These are phyloP conservation scores for Fraxinus sp. DNA, from an alignment of 305 asterid species.

Conservation along the genomic window DNA sequence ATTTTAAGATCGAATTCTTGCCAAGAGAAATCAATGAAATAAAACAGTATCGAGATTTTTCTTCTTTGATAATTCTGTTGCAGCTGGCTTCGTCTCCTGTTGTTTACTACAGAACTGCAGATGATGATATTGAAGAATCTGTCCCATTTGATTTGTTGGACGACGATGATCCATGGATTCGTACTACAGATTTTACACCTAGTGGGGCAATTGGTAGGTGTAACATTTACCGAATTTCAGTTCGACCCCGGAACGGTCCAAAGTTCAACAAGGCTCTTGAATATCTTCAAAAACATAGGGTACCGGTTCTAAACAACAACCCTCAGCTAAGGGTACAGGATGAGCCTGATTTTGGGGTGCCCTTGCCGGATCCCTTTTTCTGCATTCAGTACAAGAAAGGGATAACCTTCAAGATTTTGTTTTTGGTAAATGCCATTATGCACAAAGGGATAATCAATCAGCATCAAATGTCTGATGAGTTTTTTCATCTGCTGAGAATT, in stretches of 20 bases:
- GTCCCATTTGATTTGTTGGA: conserved; percentile 77
- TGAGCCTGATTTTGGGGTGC: conserved; percentile 65
- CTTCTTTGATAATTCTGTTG: conserved; percentile 45
- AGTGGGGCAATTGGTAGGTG: conserved; percentile 86
- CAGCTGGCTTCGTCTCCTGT: conserved; percentile 76
- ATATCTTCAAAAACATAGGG: conserved; percentile 50
- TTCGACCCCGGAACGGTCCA: conserved; percentile 54
- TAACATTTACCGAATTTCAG: conserved; percentile 59
- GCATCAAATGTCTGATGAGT: conserved; percentile 65
- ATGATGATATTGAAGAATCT: conserved; percentile 71
- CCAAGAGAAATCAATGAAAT: conserved; percentile 67
- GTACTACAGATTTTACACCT: conserved; percentile 74
- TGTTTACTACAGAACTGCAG: conserved; percentile 77
- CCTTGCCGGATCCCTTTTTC: conserved; percentile 55
- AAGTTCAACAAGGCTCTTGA: conserved; percentile 43
- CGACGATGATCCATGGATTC: conserved; percentile 96
- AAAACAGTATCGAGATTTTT: conserved; percentile 32
- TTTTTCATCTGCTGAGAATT: conserved; percentile 55
- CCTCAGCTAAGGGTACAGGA: conserved; percentile 33
- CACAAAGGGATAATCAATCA: conserved; percentile 82
- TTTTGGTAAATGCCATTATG: conserved; percentile 71
- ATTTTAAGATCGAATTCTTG: conserved; percentile 67
- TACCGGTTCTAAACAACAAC: conserved; percentile 24
- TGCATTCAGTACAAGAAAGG: conserved; percentile 54
- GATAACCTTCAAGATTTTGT: conserved; percentile 57